Evolutionary conservation across 352 stramenopile species (phyloP).

Genomic region (Pythium phragmiticola): DNA sequence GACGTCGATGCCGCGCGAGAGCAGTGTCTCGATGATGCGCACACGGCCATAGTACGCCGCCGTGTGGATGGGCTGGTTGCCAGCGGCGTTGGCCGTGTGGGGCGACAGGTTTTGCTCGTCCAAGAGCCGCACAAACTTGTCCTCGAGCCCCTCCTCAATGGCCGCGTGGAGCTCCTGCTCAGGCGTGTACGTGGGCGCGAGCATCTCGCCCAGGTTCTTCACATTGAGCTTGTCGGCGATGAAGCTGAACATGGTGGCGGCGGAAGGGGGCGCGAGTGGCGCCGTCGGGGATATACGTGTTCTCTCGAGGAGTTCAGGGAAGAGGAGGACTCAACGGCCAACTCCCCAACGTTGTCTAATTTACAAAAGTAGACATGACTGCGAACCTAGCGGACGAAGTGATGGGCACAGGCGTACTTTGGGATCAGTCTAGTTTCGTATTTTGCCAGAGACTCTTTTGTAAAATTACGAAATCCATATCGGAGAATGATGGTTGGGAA

Average conservation of each 20-base stretch:
- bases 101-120: constrained; percentile 71
- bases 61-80: constrained; percentile 85
- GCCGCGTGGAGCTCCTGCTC: constrained; percentile 82
- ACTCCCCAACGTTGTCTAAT: constrained; percentile 7
- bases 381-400: constrained; percentile 6
- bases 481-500: background rate
- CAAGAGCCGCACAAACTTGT: constrained; percentile 72
- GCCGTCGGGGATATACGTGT: constrained; percentile 8
- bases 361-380: constrained; percentile 14
- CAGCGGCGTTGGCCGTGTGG: constrained; percentile 65
- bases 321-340: constrained; percentile 8
- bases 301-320: constrained; percentile 4
- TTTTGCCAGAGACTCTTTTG: background rate
- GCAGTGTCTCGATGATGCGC: constrained; percentile 68
- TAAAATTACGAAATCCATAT: too few relatives aligned
- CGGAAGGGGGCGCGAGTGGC: background rate
- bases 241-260: constrained; percentile 78
- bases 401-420: background rate
- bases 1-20: constrained; percentile 68
- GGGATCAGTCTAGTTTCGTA: constrained; percentile 11
- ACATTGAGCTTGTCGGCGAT: constrained; percentile 89
- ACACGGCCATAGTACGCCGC: constrained; percentile 80
- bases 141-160: constrained; percentile 68
- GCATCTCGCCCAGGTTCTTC: constrained; percentile 85
- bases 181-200: constrained; percentile 84